Base-by-base conservation (phyloP, 306 rosid species). In the Cicer chorassanicum region DNA sequence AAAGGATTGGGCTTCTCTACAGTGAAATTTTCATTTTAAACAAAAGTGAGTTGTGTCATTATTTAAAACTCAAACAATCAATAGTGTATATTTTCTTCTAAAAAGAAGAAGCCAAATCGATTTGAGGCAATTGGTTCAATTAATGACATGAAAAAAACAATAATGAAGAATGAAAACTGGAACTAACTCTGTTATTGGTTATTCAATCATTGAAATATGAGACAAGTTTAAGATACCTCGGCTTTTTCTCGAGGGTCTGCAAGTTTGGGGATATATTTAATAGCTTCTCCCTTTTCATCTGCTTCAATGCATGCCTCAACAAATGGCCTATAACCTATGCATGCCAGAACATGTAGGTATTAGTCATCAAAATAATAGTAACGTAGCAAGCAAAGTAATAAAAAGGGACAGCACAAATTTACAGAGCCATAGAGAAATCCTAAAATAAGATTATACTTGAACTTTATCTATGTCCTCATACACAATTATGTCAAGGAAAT, bases 271-370 rank as follows among this genome's bases (percentile, higher is more conserved):
- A 94, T 91, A 84, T 94, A 91, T 81, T 94, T 94, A 70, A 94
- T 68, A 67, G 98, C 97, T 79, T 94, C 98, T 44, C 78, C 95
- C 72, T 87, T 94, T 76, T 94, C 98, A 72, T 90, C 96, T 73
- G 98, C 98, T 41, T 94, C 98, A 74, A 91, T 61, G 86, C 98
- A 94, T 65, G 97, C 97, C 88, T 94, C 98, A 51, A 94, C 98
- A 81, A 94, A 94, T 69, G 97, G 98, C 78, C 88, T 86, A 62
- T 77, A 94, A 65, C 98, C 98, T 94, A 68, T 43, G 64, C 59
- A 80, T 50, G 79, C 67, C 80, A 82, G 65, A 84, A 36, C 45
- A 53, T 55, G 63, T 42, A 55, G 78, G 73, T 36, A 54, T 54
- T 76, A 55, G 21, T 71, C 41, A 10, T 70, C 46, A 74, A 50